Evolutionary conservation across 495 filamentous ascomycete species (phyloP).

Genomic region (Arthonia radiata): DNA sequence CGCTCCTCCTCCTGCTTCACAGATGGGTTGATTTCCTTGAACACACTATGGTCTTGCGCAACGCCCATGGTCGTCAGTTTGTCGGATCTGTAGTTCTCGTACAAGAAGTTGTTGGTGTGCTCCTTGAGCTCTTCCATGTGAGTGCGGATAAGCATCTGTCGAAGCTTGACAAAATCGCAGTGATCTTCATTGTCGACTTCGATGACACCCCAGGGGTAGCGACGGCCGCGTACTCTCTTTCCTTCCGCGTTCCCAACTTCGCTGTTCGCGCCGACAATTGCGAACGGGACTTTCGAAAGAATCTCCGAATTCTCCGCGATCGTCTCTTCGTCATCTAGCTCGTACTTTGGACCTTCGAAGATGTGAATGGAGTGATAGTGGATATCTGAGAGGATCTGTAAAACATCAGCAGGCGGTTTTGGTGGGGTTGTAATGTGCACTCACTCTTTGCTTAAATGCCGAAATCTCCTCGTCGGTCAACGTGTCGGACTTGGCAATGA

Average conservation of each 20-base stretch:
- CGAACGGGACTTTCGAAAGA: constrained; percentile 98
- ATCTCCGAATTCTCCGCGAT: constrained; percentile 99
- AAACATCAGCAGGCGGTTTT: constrained; percentile 5
- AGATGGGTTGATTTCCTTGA: constrained; percentile 99
- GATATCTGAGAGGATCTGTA: constrained; percentile 88
- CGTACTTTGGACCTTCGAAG: constrained; percentile 94
- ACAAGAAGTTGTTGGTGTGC: constrained; percentile 95
- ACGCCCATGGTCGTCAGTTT: constrained; percentile 98
- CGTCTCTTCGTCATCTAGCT: constrained; percentile 96
- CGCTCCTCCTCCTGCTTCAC: constrained; percentile 99
- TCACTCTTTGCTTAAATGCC: constrained; percentile 80
- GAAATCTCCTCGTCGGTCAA: constrained; percentile 90
- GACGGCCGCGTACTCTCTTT: constrained; percentile 82
- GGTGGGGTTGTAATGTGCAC: constrained; percentile 11
- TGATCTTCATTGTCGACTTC: constrained; percentile 99
- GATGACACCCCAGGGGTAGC: constrained; percentile 95
- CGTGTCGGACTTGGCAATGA: constrained; percentile 96
- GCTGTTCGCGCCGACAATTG: constrained; percentile 84
- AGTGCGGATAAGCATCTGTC: constrained; percentile 98
- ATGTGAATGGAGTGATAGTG: constrained; percentile 91
- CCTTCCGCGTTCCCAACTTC: constrained; percentile 82
- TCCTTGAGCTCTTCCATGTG: constrained; percentile 99
- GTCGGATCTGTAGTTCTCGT: constrained; percentile 98
- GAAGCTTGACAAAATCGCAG: constrained; percentile 98
- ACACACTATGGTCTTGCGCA: constrained; percentile 90